These are phyloP conservation scores for Abelmoschus esculentus DNA, from an alignment of 345 rosid species.

Conservation along the genomic window DNA sequence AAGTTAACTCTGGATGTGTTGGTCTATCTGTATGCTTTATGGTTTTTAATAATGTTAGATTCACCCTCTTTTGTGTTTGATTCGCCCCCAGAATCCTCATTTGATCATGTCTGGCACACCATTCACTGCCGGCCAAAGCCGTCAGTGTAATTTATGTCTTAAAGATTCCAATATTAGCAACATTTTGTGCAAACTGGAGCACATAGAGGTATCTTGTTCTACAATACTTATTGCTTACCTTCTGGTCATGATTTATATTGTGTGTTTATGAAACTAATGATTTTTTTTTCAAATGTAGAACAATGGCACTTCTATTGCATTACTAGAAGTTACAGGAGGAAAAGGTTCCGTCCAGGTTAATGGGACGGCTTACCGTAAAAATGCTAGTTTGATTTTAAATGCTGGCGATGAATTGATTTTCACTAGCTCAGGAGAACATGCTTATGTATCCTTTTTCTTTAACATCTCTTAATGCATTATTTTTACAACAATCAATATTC, in stretches of 20 bases:
- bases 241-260: slow-evolving; percentile 1
- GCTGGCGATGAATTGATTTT: slow-evolving; percentile 96
- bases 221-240: background rate
- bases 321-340: slow-evolving; percentile 65
- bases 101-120: slow-evolving; percentile 41
- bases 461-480: background rate
- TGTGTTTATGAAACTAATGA: background rate
- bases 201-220: slow-evolving; percentile 50
- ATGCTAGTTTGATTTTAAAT: slow-evolving; percentile 35
- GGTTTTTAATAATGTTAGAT: slow-evolving; percentile 10
- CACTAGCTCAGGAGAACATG: slow-evolving; percentile 58
- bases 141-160: slow-evolving; percentile 60
- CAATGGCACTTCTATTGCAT: slow-evolving; percentile 56
- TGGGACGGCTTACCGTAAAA: slow-evolving; percentile 50
- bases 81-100: slow-evolving; percentile 66
- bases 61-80: background rate
- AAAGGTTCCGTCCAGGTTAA: slow-evolving; percentile 84
- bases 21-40: background rate
- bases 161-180: slow-evolving; percentile 52
- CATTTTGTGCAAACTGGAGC: slow-evolving; percentile 63
- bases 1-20: too few species aligned
- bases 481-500: background rate
- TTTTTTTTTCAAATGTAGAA: slow-evolving; percentile 36
- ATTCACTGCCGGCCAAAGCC: slow-evolving; percentile 74
- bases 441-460: slow-evolving; percentile 78